Conservation (phyloP, 441 rosid genomes). For the Populus trichocarpa region DNA sequence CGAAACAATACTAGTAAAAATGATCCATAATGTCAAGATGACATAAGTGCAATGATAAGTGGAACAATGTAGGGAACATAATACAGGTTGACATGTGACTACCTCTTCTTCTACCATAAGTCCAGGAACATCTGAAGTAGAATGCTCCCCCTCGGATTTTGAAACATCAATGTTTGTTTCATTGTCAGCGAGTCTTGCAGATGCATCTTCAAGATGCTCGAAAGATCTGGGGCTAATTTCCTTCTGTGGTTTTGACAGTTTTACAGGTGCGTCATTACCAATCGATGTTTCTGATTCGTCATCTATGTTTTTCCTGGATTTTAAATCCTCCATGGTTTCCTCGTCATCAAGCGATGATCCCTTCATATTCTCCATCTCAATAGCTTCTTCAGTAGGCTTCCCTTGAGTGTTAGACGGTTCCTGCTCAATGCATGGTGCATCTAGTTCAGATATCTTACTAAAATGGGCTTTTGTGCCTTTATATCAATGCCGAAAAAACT, state of each 20-base stretch:
- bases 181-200: neutral
- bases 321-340: constrained; percentile 11
- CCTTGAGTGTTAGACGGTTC: constrained; percentile 9
- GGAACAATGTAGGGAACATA: neutral
- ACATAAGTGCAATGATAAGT: neutral
- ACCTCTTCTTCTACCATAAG: neutral
- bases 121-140: neutral
- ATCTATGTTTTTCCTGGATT: neutral
- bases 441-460: neutral
- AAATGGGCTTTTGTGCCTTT: neutral
- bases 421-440: constrained; percentile 22
- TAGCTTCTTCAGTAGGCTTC: constrained; percentile 6
- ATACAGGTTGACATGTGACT: neutral
- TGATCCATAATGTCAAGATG: neutral
- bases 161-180: neutral
- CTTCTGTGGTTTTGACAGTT: neutral
- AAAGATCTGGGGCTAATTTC: constrained; percentile 1
- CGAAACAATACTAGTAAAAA: neutral
- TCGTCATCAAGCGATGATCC: neutral
- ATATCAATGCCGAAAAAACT: neutral
- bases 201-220: neutral
- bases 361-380: neutral
- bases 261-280: neutral
- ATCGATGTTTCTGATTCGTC: constrained; percentile 16
- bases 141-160: neutral